These are phyloP conservation scores for Puccinia polysora DNA, from an alignment of 1,284 basidiomycete species.

Conservation along the genomic window DNA sequence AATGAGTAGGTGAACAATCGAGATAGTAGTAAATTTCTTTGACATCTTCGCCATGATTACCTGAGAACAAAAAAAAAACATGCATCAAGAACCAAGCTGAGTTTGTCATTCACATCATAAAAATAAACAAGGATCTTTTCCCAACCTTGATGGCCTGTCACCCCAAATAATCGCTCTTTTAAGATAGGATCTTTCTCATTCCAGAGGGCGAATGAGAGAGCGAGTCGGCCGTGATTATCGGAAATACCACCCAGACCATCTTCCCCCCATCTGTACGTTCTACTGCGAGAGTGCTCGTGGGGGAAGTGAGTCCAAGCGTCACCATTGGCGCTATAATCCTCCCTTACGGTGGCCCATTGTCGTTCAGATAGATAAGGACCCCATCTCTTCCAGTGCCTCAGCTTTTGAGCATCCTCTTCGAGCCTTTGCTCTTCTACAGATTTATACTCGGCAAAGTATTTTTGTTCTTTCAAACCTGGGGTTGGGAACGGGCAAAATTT, in stretches of 20 bases:
- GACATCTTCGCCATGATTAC: conserved; percentile 97
- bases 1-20: conserved; percentile 95
- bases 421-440: conserved; percentile 57
- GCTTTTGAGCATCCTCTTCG: conserved; percentile 63
- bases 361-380: conserved; percentile 94
- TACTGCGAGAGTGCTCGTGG: conserved; percentile 86
- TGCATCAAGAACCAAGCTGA: neutral
- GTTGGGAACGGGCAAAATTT: conserved; percentile 45
- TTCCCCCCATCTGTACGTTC: conserved; percentile 96
- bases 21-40: conserved; percentile 98
- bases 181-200: conserved; percentile 90
- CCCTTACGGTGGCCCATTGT: conserved; percentile 97
- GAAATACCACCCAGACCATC: conserved; percentile 94
- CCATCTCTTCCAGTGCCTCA: conserved; percentile 93
- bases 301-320: conserved; percentile 98
- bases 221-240: conserved; percentile 90
- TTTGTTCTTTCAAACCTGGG: conserved; percentile 47
- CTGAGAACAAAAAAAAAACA: conserved; percentile 52
- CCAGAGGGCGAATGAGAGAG: conserved; percentile 86
- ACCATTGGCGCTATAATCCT: conserved; percentile 93
- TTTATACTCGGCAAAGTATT: conserved; percentile 49
- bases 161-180: conserved; percentile 89
- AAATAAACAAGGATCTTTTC: neutral
- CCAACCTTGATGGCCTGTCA: conserved; percentile 78
- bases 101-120: neutral